A percentile compares a stretch with the other conserved stretches of the same genome.
Conservation (phyloP, 495 filamentous ascomycete species). For the Collariella sp. region DNA sequence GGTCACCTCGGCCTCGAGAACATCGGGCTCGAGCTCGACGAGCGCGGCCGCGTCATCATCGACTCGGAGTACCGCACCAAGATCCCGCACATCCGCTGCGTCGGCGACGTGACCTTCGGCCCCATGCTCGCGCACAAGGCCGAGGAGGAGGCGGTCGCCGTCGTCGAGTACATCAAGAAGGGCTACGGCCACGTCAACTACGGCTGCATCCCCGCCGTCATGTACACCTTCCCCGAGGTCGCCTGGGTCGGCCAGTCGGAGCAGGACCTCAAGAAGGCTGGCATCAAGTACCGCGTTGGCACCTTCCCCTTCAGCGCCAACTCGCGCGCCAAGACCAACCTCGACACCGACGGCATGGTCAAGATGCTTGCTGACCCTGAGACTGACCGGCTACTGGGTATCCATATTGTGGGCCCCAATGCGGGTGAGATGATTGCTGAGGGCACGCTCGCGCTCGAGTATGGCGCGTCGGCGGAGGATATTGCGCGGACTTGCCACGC, state of each 20-base stretch:
- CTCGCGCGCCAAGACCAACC: constrained; percentile 95
- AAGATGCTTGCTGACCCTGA: constrained; percentile 97
- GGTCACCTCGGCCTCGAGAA: constrained; percentile 85
- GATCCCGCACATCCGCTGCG: constrained; percentile 88
- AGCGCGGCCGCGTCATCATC: constrained; percentile 87
- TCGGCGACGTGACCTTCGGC: constrained; percentile 94
- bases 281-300: constrained; percentile 83
- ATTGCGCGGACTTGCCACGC: constrained; percentile 93
- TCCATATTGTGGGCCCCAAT: constrained; percentile 93
- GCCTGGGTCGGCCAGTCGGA: constrained; percentile 98
- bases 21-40: constrained; percentile 88
- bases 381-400: constrained; percentile 88
- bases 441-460: constrained; percentile 90
- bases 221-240: constrained; percentile 98
- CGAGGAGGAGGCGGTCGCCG: constrained; percentile 94
- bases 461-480: constrained; percentile 91
- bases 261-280: constrained; percentile 84
- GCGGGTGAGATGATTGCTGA: constrained; percentile 99
- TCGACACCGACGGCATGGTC: constrained; percentile 91
- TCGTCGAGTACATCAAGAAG: constrained; percentile 93
- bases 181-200: constrained; percentile 98
- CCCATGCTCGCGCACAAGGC: constrained; percentile 99
- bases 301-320: constrained; percentile 97
- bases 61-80: constrained; percentile 98
- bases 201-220: constrained; percentile 92